A percentile compares a stretch with the other conserved stretches of the same genome.
phyloP scores from a whole-genome alignment of 345 rosid genomes.

The Linum tenue region DNA sequence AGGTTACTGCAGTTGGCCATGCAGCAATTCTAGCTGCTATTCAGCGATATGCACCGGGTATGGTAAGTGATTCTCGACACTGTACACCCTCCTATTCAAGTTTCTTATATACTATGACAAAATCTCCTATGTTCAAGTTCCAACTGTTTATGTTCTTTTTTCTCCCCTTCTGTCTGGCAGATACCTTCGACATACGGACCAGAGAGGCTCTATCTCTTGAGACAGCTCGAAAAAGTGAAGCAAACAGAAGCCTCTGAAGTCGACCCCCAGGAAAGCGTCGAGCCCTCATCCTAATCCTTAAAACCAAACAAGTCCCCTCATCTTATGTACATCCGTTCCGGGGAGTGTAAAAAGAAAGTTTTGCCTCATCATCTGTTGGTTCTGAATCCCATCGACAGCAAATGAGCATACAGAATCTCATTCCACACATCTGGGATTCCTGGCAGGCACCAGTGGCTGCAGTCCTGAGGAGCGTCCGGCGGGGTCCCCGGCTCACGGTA shows the following conservation, averaged over 20 bases:
- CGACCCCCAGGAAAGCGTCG: conserved; percentile 41
- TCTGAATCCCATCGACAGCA: conserved; percentile 25
- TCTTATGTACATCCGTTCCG: conserved; percentile 13
- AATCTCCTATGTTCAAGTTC: conserved; percentile 4
- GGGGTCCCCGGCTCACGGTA: conserved; percentile 57
- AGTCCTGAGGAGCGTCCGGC: conserved; percentile 64
- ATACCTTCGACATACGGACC: conserved; percentile 92
- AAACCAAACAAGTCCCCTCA: conserved; percentile 2
- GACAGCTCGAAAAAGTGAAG: conserved; percentile 87
- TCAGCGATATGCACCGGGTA: conserved; percentile 77
- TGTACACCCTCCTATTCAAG: conserved; percentile 6
- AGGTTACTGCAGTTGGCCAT: conserved; percentile 98
- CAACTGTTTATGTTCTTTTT: conserved; percentile 4
- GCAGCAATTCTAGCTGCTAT: conserved; percentile 96
- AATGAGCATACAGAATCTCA: conserved; percentile 62
- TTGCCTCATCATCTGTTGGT: conserved; percentile 13
- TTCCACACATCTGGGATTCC: conserved; percentile 91
- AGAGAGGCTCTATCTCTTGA: conserved; percentile 78
- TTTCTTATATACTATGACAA: background rate
- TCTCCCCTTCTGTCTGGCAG: conserved; percentile 26
- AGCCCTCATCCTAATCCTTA: conserved; percentile 33
- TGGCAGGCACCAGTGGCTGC: conserved; percentile 95
- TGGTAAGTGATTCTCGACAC: conserved; percentile 38
- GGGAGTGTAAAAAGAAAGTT: background rate
- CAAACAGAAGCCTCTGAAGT: conserved; percentile 47